Conservation (phyloP, 495 filamentous ascomycete species). For the Platismatia glauca region DNA sequence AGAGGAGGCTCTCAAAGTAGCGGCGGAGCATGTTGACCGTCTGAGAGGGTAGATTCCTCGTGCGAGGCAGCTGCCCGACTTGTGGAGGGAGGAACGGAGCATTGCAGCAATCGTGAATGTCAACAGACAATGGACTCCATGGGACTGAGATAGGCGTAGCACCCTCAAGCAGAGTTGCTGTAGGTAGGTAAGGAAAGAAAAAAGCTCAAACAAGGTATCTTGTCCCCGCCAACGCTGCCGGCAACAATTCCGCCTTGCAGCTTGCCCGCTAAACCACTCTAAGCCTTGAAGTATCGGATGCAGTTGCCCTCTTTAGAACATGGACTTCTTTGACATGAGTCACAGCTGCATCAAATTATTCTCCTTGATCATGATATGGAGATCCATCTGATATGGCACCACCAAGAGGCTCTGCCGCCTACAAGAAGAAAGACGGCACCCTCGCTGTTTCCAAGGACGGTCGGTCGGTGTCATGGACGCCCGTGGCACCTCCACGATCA, state of each 20-base stretch:
- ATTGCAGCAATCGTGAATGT: conserved; percentile 27
- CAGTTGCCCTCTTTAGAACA: neutral
- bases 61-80: conserved; percentile 43
- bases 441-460: conserved; percentile 62
- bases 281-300: neutral
- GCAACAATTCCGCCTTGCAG: conserved; percentile 3
- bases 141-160: neutral
- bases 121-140: neutral
- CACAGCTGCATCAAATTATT: neutral
- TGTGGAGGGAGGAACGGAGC: conserved; percentile 44
- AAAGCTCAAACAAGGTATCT: neutral
- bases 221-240: neutral
- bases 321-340: neutral
- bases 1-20: conserved; percentile 33
- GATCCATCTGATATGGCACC: conserved; percentile 40
- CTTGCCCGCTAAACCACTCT: conserved; percentile 1
- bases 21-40: conserved; percentile 15
- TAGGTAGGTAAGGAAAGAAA: neutral
- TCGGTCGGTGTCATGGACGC: conserved; percentile 70
- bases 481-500: conserved; percentile 45
- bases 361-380: conserved; percentile 15
- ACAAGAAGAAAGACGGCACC: conserved; percentile 94
- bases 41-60: conserved; percentile 11
- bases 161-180: neutral
- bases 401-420: conserved; percentile 62